Evolutionary conservation across 108 stramenopile species (phyloP), one percentile per base, ranked within the genome.

Genomic region (Fragilariopsis cylindrus): DNA sequence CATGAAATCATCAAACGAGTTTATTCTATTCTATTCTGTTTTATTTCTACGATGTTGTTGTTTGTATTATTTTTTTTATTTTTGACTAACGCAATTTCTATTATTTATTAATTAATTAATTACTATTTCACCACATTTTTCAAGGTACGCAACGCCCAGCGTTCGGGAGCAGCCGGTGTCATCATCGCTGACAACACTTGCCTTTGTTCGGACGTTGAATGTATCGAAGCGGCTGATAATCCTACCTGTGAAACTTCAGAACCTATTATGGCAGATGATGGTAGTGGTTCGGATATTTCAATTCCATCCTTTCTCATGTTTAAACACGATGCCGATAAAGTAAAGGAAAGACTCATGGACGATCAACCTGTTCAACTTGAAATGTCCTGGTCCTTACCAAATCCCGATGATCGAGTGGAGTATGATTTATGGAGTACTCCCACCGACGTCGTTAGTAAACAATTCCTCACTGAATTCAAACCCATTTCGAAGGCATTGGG

Each of bases 191-290:
- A 98, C 78, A 91, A 94, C 70, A 84, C 77, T 5, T 98, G 97
- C 82, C 85, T 95, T 19, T 97, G 97, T 77, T 71, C 65, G 15
- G 82, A 82, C 42, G 62, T 46, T 12, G 76, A 77, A 48, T 80
- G 76, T 67, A 50, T 69, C 18, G 69, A 77, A 15, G 77, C 73
- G 18, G 30, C 52, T 49, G 82, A 82, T 48, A 68, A 76, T 53
- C 80, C 79, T 5, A 75, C 73, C 50, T 93, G 92, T 72, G 88
- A 90, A 81, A 84, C 84, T 41, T 69, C 74, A 18, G 96, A 97
- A 79, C 97, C 97, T 47, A 94, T 96, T 81, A 97, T 98, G 97
- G 97, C 97, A n/a, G 97, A 98, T 75, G 97, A 98, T 77, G 96
- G 97, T 48, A 87, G 85, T 57, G 97, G 97, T 7, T 76, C 81